Conservation (phyloP, 441 rosid genomes). For the Euphorbia schlechtendalii region DNA sequence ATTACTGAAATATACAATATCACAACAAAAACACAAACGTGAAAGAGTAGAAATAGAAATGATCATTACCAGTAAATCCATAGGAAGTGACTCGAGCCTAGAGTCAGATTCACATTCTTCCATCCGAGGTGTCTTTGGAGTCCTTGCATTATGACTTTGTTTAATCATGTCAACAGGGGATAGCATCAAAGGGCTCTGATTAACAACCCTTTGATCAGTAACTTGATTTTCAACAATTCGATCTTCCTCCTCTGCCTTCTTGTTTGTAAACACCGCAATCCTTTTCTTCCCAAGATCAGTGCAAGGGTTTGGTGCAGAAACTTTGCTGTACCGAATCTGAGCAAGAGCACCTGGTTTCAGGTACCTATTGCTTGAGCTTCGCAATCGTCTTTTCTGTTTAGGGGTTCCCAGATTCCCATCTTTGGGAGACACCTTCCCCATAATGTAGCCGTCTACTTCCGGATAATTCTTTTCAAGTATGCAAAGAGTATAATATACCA, state of each 20-base stretch:
- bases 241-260: conserved; percentile 30
- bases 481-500: no score
- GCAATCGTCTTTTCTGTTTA: conserved; percentile 45
- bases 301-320: conserved; percentile 48
- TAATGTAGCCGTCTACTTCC: not conserved
- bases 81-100: conserved; percentile 73
- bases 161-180: conserved; percentile 55
- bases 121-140: conserved; percentile 71
- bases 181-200: conserved; percentile 46
- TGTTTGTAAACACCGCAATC: conserved; percentile 41
- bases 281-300: conserved; percentile 79
- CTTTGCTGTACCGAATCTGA: conserved; percentile 55
- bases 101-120: conserved; percentile 57
- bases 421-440: conserved; percentile 74
- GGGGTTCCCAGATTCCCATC: conserved; percentile 41
- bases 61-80: conserved; percentile 72
- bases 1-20: no score
- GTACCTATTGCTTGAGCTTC: conserved; percentile 53
- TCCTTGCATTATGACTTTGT: conserved; percentile 42
- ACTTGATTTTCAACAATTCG: conserved; percentile 29
- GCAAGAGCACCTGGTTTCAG: conserved; percentile 87
- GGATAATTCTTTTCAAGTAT: not conserved
- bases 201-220: conserved; percentile 29
- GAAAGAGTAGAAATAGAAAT: not conserved
- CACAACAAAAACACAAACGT: not conserved